Conservation (phyloP, 73 alveolate genomes). For the Paramecium biaurelia region DNA sequence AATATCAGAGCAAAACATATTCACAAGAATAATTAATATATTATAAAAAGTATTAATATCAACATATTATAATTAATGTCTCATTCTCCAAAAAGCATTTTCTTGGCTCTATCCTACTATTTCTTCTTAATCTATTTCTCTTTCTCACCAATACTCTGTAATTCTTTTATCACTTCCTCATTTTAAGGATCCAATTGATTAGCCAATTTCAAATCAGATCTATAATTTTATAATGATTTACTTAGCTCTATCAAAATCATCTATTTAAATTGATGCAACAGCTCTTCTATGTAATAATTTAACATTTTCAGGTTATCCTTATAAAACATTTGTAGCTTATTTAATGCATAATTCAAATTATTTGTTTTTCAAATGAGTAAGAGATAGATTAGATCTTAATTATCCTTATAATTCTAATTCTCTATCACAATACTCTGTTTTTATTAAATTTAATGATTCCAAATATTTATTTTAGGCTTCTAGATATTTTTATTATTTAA, state of each 20-base stretch:
- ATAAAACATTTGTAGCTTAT: background rate
- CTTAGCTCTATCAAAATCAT: conserved; percentile 29
- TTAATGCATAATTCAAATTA: background rate
- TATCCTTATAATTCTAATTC: background rate
- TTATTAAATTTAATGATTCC: conserved; percentile 8
- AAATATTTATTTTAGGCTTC: conserved; percentile 15
- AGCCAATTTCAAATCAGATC: conserved; percentile 1
- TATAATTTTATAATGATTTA: background rate
- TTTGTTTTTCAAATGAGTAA: conserved; percentile 16
- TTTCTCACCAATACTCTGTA: background rate
- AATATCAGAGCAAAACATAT: background rate
- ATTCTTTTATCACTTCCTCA: conserved; percentile 24
- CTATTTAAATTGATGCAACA: conserved; percentile 23
- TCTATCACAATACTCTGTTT: conserved; percentile 6
- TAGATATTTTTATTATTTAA: conserved; percentile 3
- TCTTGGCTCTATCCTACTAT: conserved; percentile 35
- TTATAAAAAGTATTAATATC: background rate
- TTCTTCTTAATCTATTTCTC: conserved; percentile 25
- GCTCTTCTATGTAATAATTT: conserved; percentile 47
- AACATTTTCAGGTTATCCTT: background rate
- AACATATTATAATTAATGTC: background rate
- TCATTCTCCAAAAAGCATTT: conserved; percentile 51
- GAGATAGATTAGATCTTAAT: conserved; percentile 21
- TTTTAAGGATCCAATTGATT: background rate
- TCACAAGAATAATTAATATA: background rate